phyloP scores from a whole-genome alignment of 164 flowering plant species.

The Echeveria elegans region DNA sequence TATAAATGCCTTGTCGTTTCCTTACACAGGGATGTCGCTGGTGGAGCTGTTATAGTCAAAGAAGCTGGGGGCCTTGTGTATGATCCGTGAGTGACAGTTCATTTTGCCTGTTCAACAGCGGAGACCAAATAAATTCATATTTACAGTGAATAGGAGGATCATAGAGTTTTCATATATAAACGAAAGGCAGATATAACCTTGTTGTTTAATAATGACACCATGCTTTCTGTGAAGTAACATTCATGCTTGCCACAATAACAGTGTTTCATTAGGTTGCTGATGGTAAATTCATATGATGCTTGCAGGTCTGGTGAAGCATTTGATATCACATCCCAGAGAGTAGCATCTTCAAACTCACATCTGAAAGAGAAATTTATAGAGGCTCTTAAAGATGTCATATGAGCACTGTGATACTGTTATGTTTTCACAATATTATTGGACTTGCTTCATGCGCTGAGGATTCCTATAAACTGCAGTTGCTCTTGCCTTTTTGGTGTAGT shows the following conservation, averaged over 20 bases:
- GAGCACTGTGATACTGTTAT: neutral
- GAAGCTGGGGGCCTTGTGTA: slow-evolving; percentile 93
- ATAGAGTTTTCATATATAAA: neutral
- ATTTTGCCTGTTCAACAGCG: neutral
- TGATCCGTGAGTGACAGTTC: slow-evolving; percentile 77
- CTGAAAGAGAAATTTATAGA: slow-evolving; percentile 59
- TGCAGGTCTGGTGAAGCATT: slow-evolving; percentile 74
- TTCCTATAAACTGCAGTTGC: too few relatives aligned
- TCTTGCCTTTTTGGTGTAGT: too few relatives aligned
- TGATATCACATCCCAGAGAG: slow-evolving; percentile 63
- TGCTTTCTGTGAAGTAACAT: neutral
- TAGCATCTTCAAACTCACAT: slow-evolving; percentile 78
- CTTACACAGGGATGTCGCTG: slow-evolving; percentile 99
- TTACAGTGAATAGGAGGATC: neutral
- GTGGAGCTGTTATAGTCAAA: slow-evolving; percentile 75
- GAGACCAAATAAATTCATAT: neutral
- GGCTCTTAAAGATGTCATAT: slow-evolving; percentile 37
- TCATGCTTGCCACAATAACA: too few relatives aligned
- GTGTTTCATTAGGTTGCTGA: too few relatives aligned
- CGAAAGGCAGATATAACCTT: too few relatives aligned
- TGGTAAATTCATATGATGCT: neutral
- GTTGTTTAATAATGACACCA: too few relatives aligned
- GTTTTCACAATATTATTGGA: neutral
- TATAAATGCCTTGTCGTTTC: too few relatives aligned
- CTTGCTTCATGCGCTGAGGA: too few relatives aligned